Percentiles rank a stretch among this genome's conserved stretches.
phyloP scores from a whole-genome alignment of 768 basidiomycete genomes.

The Bullera alba region DNA sequence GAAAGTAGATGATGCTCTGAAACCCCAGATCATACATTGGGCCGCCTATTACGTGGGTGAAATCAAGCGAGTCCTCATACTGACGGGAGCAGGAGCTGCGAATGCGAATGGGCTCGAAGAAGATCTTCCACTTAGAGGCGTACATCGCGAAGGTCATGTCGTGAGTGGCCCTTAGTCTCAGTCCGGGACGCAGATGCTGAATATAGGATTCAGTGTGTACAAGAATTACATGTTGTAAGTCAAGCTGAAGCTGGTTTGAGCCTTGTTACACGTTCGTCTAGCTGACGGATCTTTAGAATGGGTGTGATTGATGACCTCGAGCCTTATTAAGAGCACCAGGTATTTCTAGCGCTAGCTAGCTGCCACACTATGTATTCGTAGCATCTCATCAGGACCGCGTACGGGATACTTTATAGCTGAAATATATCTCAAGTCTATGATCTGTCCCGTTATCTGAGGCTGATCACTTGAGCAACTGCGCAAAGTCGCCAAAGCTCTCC shows the following conservation, averaged over 20 bases:
- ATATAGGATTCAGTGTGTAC: conserved; percentile 9
- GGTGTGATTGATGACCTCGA: conserved; percentile 8
- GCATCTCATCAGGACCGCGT: too few species aligned
- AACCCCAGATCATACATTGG: conserved; percentile 94
- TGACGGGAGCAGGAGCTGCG: conserved; percentile 66
- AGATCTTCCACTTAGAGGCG: conserved; percentile 95
- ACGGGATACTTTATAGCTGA: too few species aligned
- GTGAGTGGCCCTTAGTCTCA: too few species aligned
- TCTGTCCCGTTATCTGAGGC: too few species aligned
- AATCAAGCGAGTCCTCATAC: background rate
- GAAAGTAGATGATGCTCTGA: conserved; percentile 78
- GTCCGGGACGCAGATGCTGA: background rate
- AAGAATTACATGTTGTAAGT: conserved; percentile 19
- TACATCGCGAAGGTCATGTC: conserved; percentile 96
- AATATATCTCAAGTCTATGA: conserved; percentile 13
- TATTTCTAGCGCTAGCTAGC: background rate
- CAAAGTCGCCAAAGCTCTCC: conserved; percentile 70
- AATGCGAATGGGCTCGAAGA: conserved; percentile 87
- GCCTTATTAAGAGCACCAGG: conserved; percentile 1
- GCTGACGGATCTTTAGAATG: conserved; percentile 4
- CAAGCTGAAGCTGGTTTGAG: background rate
- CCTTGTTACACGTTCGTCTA: background rate
- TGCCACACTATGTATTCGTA: conserved; percentile 3
- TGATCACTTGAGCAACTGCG: too few species aligned
- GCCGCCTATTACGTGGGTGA: conserved; percentile 82